These are phyloP conservation scores for Erythrophleum fordii DNA, from an alignment of 306 rosid species.

Conservation along the genomic window DNA sequence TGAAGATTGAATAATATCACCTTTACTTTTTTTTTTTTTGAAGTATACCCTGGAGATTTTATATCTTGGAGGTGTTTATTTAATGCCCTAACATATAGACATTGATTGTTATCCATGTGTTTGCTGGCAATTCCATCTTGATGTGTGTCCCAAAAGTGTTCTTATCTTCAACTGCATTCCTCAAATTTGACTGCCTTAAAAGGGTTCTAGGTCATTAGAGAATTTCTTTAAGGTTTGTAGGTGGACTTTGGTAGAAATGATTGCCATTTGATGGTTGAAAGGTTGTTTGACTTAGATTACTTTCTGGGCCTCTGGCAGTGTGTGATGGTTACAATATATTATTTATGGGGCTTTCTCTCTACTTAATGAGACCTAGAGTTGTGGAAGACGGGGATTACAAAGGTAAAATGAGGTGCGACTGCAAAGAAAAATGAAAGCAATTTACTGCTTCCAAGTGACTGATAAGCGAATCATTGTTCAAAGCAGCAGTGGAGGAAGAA, in stretches of 20 bases:
- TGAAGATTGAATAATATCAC: not conserved
- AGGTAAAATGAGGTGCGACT: not conserved
- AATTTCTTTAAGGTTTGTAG: not conserved
- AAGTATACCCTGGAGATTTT: not conserved
- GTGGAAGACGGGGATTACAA: not conserved
- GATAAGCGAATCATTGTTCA: not conserved
- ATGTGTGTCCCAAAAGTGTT: not conserved
- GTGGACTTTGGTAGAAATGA: not conserved
- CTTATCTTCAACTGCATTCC: not conserved
- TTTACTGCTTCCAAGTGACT: not conserved
- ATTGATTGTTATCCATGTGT: not conserved
- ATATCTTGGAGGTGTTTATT: not conserved
- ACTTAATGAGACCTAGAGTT: not conserved
- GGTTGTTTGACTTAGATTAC: too few relatives aligned
- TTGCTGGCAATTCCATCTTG: not conserved
- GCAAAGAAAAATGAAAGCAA: not conserved
- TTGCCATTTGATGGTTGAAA: not conserved
- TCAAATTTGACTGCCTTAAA: not conserved
- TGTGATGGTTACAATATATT: not conserved
- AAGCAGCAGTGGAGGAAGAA: not conserved
- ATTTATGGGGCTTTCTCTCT: not conserved
- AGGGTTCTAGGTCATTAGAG: not conserved
- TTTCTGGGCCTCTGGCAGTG: too few relatives aligned
- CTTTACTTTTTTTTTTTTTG: not conserved
- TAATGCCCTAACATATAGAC: constrained; percentile 11